Evolutionary conservation across 129 eudicot genomes (phyloP), one percentile per base, ranked within the genome.

Genomic region (Deinandra increscens): DNA sequence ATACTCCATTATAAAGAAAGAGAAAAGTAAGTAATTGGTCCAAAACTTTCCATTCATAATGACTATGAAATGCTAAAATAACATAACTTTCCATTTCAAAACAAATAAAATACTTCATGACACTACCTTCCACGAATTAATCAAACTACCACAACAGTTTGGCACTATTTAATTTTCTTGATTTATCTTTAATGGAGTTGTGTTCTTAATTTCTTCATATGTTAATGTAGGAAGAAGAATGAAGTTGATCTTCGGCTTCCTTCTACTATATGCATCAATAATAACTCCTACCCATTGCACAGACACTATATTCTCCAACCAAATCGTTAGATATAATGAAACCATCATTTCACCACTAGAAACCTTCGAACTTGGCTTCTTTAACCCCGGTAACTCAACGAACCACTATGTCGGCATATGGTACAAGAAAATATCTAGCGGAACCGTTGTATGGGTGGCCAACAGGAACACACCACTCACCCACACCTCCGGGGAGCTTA

Each of bases 341-440:
- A 77, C 76, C 12, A 56, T 67, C 4, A 26, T 68, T 9, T 79
- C 79, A 1, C 42, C 22, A 14, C 41, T 14, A 9, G 66, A 70
- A 66, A 69, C 69, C 20, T 80, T 74, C 66, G 84, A 80, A 15
- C 80, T 79, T 34, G 83, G 76, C 12, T 79, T 79, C 79, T 79
- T 79, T 69, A 51, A 33, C 2, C 79, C 79, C 13, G 76, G 72
- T 51, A 73, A 71, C 55, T 63, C 65, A 1, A 22, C 23, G 1
- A 70, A 70, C 75, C 22, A 12, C 13, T 70, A 56, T 23, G 37
- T 70, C 1, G 53, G 66, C 0, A 54, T 38, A 1, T 70, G 75
- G 83, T 79, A 73, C 48, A 67, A 73, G 58, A 60, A 22, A 13
- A 14, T 62, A 20, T 14, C 66, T 6, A 31, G 9, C 18, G 4